Evolutionary conservation across 768 basidiomycete species (phyloP).

Genomic region (Lyophyllum decastes): DNA sequence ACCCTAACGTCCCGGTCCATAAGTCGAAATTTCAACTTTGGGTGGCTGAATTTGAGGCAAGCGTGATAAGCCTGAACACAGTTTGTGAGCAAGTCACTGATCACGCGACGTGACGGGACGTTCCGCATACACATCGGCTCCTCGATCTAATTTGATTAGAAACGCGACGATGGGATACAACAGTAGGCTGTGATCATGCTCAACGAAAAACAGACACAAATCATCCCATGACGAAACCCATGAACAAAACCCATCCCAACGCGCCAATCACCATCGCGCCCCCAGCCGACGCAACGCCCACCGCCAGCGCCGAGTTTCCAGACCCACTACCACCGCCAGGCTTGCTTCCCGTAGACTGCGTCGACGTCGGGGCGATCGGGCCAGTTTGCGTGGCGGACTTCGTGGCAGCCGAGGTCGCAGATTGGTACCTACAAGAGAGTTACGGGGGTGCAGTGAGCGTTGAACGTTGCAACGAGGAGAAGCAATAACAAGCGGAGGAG

Average conservation of each 20-base stretch:
- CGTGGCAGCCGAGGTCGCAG: constrained; percentile 50
- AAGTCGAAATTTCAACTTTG: too few relatives aligned
- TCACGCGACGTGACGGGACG: too few relatives aligned
- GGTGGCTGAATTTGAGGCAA: too few relatives aligned
- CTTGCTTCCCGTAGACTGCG: constrained; percentile 2
- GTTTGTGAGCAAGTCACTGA: too few relatives aligned
- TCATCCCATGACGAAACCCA: neutral
- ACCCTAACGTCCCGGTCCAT: too few relatives aligned
- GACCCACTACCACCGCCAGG: neutral
- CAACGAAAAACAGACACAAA: too few relatives aligned
- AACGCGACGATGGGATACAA: too few relatives aligned
- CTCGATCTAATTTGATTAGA: too few relatives aligned
- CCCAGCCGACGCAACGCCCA: neutral
- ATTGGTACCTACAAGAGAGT: constrained; percentile 30
- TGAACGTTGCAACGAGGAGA: neutral
- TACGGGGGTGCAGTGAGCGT: too few relatives aligned
- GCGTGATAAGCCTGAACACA: too few relatives aligned
- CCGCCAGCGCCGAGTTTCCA: neutral
- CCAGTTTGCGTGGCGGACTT: constrained; percentile 39
- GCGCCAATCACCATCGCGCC: neutral
- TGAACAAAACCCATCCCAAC: neutral
- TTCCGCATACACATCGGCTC: too few relatives aligned
- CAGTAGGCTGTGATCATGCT: too few relatives aligned
- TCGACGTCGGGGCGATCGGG: constrained; percentile 30
- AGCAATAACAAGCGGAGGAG: neutral